A percentile compares a stretch with the other conserved stretches of the same genome.
phyloP scores from a whole-genome alignment of 768 basidiomycete species.

The Epithele typhae region DNA sequence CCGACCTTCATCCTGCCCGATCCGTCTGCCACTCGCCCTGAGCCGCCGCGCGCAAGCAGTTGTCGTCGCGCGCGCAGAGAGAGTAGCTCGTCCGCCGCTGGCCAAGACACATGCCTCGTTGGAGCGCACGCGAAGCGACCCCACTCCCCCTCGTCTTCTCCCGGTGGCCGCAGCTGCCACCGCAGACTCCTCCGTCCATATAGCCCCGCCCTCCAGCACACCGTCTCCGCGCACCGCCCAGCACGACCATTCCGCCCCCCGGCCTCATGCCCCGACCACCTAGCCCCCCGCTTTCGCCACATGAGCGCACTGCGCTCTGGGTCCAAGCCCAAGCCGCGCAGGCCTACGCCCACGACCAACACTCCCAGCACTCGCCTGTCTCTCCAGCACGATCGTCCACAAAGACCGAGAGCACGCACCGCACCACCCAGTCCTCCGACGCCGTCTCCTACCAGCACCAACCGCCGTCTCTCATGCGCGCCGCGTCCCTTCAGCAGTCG shows the following conservation, averaged over 20 bases:
- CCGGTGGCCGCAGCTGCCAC: neutral
- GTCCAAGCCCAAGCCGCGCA: slow-evolving; percentile 20
- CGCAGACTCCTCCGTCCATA: slow-evolving; percentile 2
- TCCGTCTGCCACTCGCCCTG: too few species aligned
- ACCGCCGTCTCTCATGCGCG: slow-evolving; percentile 6
- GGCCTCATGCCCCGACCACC: slow-evolving; percentile 8
- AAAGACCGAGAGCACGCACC: slow-evolving; percentile 14
- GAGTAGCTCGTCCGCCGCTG: too few species aligned
- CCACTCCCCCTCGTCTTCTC: slow-evolving; percentile 4
- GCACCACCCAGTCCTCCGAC: slow-evolving; percentile 21
- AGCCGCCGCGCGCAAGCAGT: too few species aligned
- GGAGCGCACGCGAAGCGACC: slow-evolving; percentile 12
- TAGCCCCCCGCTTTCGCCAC: slow-evolving; percentile 11
- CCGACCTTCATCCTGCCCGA: too few species aligned
- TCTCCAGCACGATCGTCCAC: slow-evolving; percentile 8
- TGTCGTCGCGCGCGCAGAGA: too few species aligned
- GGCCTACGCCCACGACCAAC: slow-evolving; percentile 8
- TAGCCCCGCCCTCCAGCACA: neutral
- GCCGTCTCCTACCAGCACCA: slow-evolving; percentile 9
- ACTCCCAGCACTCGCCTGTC: slow-evolving; percentile 8
- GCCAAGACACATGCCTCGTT: too few species aligned
- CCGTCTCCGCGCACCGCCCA: neutral
- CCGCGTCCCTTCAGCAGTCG: slow-evolving; percentile 1
- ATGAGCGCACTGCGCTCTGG: slow-evolving; percentile 20
- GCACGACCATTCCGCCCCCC: neutral